Percentiles rank a stretch among this genome's conserved stretches.
Conservation (phyloP, 2,329 filamentous ascomycete species). For the Lecanoromycetidae sp. region DNA sequence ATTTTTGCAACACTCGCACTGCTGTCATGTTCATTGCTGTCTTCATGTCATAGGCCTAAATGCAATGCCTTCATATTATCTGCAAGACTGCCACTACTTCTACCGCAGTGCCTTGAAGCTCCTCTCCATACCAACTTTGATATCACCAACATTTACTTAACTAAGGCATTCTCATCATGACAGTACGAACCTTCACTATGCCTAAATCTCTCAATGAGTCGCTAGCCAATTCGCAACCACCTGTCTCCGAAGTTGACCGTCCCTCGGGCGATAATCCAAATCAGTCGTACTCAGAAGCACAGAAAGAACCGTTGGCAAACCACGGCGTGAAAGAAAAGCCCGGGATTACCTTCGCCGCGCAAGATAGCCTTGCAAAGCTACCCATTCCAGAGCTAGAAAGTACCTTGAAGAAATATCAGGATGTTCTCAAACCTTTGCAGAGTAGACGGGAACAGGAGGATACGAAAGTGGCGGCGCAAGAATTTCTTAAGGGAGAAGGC, state of each 20-base stretch:
- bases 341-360: slow-evolving; percentile 78
- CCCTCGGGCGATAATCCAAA: slow-evolving; percentile 19
- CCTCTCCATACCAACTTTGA: slow-evolving; percentile 65
- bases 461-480: slow-evolving; percentile 63
- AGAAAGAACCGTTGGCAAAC: slow-evolving; percentile 36
- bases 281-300: slow-evolving; percentile 33
- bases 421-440: slow-evolving; percentile 70
- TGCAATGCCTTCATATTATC: slow-evolving; percentile 69
- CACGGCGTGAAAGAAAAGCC: slow-evolving; percentile 39
- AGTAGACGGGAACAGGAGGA: slow-evolving; percentile 69
- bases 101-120: slow-evolving; percentile 81
- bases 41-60: background rate
- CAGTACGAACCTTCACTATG: slow-evolving; percentile 59
- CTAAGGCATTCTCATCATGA: slow-evolving; percentile 48
- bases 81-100: slow-evolving; percentile 87
- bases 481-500: slow-evolving; percentile 72
- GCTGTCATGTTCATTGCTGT: background rate
- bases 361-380: slow-evolving; percentile 79
- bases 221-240: slow-evolving; percentile 36
- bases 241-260: slow-evolving; percentile 20
- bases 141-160: slow-evolving; percentile 65
- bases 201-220: slow-evolving; percentile 63
- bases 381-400: slow-evolving; percentile 80
- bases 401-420: slow-evolving; percentile 68
- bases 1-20: background rate